Conservation (phyloP, 331 rosid genomes). For the Stylosanthes scabra region DNA sequence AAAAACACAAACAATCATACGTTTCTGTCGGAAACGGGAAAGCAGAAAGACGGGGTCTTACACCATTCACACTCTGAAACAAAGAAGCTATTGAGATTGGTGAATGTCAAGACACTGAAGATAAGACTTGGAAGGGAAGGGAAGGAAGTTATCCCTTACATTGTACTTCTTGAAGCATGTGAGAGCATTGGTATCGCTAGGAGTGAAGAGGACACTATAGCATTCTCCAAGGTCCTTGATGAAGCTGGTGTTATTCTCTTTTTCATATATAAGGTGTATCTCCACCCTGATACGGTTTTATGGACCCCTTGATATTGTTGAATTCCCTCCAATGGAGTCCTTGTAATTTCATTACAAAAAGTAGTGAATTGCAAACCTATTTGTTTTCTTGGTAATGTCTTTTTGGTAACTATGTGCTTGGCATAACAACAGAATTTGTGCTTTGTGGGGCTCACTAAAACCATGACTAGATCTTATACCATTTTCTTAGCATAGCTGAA, state of each 20-base stretch:
- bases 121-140: slow-evolving; percentile 66
- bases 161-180: slow-evolving; percentile 78
- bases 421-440: slow-evolving; percentile 24
- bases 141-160: slow-evolving; percentile 70
- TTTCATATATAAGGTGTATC: slow-evolving; percentile 90
- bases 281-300: slow-evolving; percentile 82
- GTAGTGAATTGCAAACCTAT: no score
- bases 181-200: slow-evolving; percentile 81
- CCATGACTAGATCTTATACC: slow-evolving; percentile 19
- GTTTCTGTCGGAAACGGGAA: no score
- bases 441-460: slow-evolving; percentile 39
- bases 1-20: no score
- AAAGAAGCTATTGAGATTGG: slow-evolving; percentile 88
- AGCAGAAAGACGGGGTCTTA: no score
- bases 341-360: no score
- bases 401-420: slow-evolving; percentile 16
- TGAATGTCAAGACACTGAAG: slow-evolving; percentile 84
- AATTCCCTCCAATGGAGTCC: no score
- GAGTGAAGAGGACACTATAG: slow-evolving; percentile 69
- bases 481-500: not conserved
- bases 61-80: slow-evolving; percentile 71
- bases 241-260: slow-evolving; percentile 94
- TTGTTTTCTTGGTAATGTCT: no score
- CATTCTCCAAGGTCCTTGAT: slow-evolving; percentile 78
- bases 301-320: not conserved